Evolutionary conservation across 2,329 filamentous ascomycete genomes (phyloP).

Genomic region (Xylariales sp.): DNA sequence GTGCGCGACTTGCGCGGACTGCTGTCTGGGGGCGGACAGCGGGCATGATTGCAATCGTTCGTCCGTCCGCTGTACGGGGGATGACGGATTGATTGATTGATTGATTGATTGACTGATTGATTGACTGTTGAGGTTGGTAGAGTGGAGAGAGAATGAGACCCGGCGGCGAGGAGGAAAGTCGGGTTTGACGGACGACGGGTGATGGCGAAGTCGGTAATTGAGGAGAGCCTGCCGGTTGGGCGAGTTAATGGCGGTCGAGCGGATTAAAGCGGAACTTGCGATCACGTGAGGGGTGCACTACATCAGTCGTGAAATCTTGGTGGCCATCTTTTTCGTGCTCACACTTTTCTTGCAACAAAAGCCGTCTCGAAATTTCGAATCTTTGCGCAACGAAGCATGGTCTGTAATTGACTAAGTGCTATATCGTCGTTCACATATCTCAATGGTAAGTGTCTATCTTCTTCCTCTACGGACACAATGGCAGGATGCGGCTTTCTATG

Average conservation of each 20-base stretch:
- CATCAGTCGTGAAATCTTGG: not conserved
- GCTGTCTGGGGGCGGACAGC: slow-evolving; percentile 23
- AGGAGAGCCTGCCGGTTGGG: slow-evolving; percentile 5
- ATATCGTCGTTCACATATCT: no score
- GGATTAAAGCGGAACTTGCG: not conserved
- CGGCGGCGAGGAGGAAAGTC: not conserved
- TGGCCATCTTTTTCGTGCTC: not conserved
- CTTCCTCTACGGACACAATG: no score
- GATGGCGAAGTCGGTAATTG: slow-evolving; percentile 5
- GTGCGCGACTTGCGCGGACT: slow-evolving; percentile 24
- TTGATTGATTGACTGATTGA: not conserved
- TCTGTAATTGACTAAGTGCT: no score
- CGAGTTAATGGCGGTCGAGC: slow-evolving; percentile 2
- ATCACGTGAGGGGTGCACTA: slow-evolving; percentile 3
- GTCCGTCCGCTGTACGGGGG: not conserved
- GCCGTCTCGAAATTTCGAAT: no score
- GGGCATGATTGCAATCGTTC: slow-evolving; percentile 22
- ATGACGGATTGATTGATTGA: not conserved
- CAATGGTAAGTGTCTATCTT: no score
- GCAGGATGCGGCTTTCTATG: no score
- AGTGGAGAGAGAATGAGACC: slow-evolving; percentile 6
- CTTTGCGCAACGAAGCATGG: not conserved
- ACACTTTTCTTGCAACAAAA: not conserved
- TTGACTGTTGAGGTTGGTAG: not conserved
- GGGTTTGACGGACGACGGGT: not conserved